phyloP scores from a whole-genome alignment of 2,329 filamentous ascomycete genomes.

The Gnomoniopsis smithogilvyi region DNA sequence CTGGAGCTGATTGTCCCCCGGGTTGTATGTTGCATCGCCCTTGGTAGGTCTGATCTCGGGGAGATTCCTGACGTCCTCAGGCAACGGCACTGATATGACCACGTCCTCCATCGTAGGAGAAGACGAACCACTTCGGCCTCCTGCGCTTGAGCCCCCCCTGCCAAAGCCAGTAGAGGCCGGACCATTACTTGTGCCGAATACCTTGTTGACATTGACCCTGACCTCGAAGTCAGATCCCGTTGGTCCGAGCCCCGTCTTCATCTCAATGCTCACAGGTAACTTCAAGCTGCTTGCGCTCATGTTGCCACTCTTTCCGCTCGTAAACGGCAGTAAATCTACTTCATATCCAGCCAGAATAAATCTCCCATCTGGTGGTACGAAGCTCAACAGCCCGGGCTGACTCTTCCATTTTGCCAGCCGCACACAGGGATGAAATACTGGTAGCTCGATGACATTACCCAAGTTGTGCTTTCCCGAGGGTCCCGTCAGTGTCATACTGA shows the following conservation, averaged over 20 bases:
- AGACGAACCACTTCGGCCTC: conserved; percentile 48
- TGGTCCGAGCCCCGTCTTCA: conserved; percentile 75
- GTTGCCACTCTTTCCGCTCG: conserved; percentile 52
- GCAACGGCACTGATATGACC: conserved; percentile 73
- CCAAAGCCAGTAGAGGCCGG: conserved; percentile 34
- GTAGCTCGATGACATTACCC: conserved; percentile 72
- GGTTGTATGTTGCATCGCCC: conserved; percentile 80
- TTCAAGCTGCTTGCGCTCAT: conserved; percentile 64
- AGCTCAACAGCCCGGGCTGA: conserved; percentile 86
- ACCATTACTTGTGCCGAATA: conserved; percentile 44
- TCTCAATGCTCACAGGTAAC: conserved; percentile 76
- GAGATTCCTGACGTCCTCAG: conserved; percentile 75
- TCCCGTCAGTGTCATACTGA: conserved; percentile 76
- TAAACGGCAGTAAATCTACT: conserved; percentile 79
- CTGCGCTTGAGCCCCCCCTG: conserved; percentile 36
- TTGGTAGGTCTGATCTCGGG: conserved; percentile 76
- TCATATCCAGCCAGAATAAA: conserved; percentile 95
- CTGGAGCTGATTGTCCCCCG: conserved; percentile 69
- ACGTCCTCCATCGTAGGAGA: conserved; percentile 72
- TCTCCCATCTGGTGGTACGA: conserved; percentile 89
- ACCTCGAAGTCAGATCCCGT: conserved; percentile 86
- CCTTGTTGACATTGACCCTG: conserved; percentile 66
- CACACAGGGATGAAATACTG: conserved; percentile 95
- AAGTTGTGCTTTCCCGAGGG: conserved; percentile 79
- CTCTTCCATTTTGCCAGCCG: conserved; percentile 87